phyloP scores from a whole-genome alignment of 768 basidiomycete species.

The Tylopilus sp. region DNA sequence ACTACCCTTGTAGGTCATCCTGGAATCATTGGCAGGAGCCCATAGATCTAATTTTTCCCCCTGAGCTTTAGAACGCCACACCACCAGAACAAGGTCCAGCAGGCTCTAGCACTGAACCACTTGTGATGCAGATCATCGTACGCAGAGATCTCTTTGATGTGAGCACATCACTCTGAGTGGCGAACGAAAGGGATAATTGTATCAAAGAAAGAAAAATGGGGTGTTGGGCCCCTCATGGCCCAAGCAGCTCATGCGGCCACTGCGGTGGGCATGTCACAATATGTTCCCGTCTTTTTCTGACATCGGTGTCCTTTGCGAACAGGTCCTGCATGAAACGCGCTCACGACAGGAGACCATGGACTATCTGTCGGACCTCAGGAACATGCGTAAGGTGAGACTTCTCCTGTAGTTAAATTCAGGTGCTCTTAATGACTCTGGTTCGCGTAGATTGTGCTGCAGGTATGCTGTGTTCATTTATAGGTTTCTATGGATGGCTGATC shows the following conservation, averaged over 20 bases:
- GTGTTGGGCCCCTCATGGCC: slow-evolving; percentile 42
- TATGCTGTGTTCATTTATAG: slow-evolving; percentile 6
- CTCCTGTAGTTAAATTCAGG: background rate
- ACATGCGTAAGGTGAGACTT: slow-evolving; percentile 41
- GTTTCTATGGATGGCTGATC: background rate
- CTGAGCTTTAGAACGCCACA: background rate
- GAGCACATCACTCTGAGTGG: background rate
- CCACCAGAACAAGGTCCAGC: background rate
- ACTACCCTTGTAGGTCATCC: slow-evolving; percentile 1
- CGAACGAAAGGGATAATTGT: background rate
- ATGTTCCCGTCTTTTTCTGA: background rate
- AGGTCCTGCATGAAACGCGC: slow-evolving; percentile 41
- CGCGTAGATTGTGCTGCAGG: slow-evolving; percentile 40
- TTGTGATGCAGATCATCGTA: slow-evolving; percentile 44
- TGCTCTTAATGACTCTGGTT: background rate
- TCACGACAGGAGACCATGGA: slow-evolving; percentile 35
- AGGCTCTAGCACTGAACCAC: slow-evolving; percentile 21
- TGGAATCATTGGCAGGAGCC: background rate
- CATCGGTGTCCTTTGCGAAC: background rate
- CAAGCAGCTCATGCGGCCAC: slow-evolving; percentile 43
- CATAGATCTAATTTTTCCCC: background rate
- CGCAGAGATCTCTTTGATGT: slow-evolving; percentile 41
- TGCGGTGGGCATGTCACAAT: slow-evolving; percentile 26
- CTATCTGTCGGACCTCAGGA: slow-evolving; percentile 36
- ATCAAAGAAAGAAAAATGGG: slow-evolving; percentile 40